Conservation (phyloP, 169 alveolate species). For the Cryptosporidium xiaoi region DNA sequence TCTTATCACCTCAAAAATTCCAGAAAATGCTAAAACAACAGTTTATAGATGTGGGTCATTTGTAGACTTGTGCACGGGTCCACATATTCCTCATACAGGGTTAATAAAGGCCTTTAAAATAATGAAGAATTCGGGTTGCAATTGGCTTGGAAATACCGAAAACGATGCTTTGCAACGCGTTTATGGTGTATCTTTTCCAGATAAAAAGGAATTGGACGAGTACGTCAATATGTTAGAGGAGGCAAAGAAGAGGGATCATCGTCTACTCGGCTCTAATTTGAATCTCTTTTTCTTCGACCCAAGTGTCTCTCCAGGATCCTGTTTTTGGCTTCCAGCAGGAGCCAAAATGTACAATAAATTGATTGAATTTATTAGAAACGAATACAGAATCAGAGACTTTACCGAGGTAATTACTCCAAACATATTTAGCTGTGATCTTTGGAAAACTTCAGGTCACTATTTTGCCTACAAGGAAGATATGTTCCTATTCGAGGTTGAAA, state of each 20-base stretch:
- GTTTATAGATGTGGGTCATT: slow-evolving; percentile 97
- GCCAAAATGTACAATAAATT: slow-evolving; percentile 96
- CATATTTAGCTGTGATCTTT: slow-evolving; percentile 93
- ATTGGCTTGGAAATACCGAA: slow-evolving; percentile 96
- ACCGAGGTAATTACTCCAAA: slow-evolving; percentile 97
- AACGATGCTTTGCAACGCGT: slow-evolving; percentile 98
- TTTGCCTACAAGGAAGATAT: slow-evolving; percentile 80
- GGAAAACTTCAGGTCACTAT: slow-evolving; percentile 99
- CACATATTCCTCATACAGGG: slow-evolving; percentile 97
- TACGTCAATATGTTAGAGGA: slow-evolving; percentile 93
- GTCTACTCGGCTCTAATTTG: slow-evolving; percentile 93
- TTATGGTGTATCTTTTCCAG: slow-evolving; percentile 98
- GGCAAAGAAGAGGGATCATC: slow-evolving; percentile 98
- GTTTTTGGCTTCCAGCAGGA: slow-evolving; percentile 98
- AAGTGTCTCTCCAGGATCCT: slow-evolving; percentile 87
- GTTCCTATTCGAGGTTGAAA: slow-evolving; percentile 93
- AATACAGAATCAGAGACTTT: slow-evolving; percentile 88
- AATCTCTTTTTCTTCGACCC: slow-evolving; percentile 95
- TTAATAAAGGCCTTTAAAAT: slow-evolving; percentile 94
- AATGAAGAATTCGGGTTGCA: slow-evolving; percentile 96
- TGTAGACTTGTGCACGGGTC: slow-evolving; percentile 99
- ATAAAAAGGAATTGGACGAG: slow-evolving; percentile 92
- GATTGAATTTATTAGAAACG: slow-evolving; percentile 92
- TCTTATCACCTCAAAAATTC: slow-evolving; percentile 94
- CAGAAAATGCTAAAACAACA: slow-evolving; percentile 94